Evolutionary conservation across 768 basidiomycete species (phyloP), one percentile per base, ranked within the genome.

Genomic region (Panaeolus cyanescens): DNA sequence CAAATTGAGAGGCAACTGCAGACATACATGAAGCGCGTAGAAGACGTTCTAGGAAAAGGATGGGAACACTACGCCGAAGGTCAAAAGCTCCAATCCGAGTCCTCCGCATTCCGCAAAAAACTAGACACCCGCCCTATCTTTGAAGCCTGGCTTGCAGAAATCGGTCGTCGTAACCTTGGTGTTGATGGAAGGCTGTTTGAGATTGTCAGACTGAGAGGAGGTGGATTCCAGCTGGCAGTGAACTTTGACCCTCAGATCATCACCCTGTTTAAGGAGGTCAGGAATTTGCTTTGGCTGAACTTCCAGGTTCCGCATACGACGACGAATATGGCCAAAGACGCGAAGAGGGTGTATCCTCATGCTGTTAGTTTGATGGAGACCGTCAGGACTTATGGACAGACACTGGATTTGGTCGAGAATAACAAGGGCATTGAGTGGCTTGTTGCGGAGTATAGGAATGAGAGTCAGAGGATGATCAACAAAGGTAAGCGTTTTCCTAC

Each of bases 31-130:
- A 96, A 96, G 73, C 91, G 96, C 15, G 96, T 99, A 55, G 97
- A 99, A 70, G 96, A 99, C 72, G 97, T 99, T 2, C 87, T 99
- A 7, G 92, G 96, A 5, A 96, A 95, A 74, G 96, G 95, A 6
- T 99, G 97, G 96, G 96, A 98, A 70, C 87, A 95, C 62, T 99
- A 99, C 67, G 96, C 96, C n/a, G 97, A 99, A 69, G 97, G 97
- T 5, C 95, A 98, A 75, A 96, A 95, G 68, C 89, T 99, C 1
- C 95, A 98, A 68, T 89, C 90, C 30, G 97, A 99, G 74, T 90
- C 87, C 50, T 79, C 85, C 4, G 91, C 94, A 0, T 99, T 99
- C 85, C 88, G 94, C 50, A 93, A 92, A 75, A 99, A 99, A 76
- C 89, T 99, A 54, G 95, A 99, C 71, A 97, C 96, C 0, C 83